Evolutionary conservation across 2,329 filamentous ascomycete genomes (phyloP), one percentile per base, ranked within the genome.

Genomic region (Ceratocystis cacaofunesta): DNA sequence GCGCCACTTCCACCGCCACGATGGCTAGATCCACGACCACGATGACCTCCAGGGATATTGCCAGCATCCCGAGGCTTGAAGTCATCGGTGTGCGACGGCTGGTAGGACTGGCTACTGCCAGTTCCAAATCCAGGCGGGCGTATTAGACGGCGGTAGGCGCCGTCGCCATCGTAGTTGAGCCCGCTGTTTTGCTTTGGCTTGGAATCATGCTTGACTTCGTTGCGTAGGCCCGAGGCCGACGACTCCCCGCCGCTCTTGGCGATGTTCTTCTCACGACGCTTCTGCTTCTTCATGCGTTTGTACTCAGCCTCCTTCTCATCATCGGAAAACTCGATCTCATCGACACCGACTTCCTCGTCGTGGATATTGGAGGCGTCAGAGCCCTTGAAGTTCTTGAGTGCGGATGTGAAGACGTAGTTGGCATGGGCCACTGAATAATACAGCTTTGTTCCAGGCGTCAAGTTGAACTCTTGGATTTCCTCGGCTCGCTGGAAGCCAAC

Each of bases 331-430:
- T 97, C 94, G 70, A 90, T 83, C 73, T 97, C 92, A 46, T 95
- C 89, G 41, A 88, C 87, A 17, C 78, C 85, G 6, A 91, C 82
- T 76, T 97, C 92, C 74, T 99, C 94, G 70, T 97, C 94, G 74
- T 96, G 88, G 65, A 96, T 81, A 73, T 97, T 97, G 63, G 90
- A 95, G 7, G 94, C 92, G 74, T 99, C 94, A 8, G 90, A 94
- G 67, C 91, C 90, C 76, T 95, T 97, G 71, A 88, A 73, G 63
- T 80, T 82, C 74, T 87, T 88, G 66, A 97, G 78, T 5, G 87
- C 85, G 73, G 94, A 83, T 0, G 92, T 96, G 72, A 96, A 94
- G 65, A 96, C 90, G 70, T 88, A 95, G 0, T 82, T 85, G 50
- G 90, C 90, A 73, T 94, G 87, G 7, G 83, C 78, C 57, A 87